Evolutionary conservation across 495 filamentous ascomycete species (phyloP).

Genomic region (Aspergillus coremiiformis): DNA sequence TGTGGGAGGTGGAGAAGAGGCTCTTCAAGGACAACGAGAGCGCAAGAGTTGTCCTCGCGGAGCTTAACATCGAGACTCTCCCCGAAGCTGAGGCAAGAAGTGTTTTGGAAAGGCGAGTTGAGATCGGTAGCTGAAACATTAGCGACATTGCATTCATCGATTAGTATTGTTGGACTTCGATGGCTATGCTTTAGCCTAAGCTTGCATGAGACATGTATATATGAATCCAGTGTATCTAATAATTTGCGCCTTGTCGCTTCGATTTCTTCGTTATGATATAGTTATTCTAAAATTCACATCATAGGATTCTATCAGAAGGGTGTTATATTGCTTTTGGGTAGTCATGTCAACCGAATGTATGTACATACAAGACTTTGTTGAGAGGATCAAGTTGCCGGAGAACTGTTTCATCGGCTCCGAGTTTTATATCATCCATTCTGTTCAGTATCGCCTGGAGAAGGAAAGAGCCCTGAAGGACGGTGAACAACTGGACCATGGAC

Average conservation of each 20-base stretch:
- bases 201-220: not conserved
- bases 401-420: not conserved
- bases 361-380: not conserved
- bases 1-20: conserved; percentile 68
- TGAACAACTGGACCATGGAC: conserved; percentile 35
- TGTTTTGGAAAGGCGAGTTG: conserved; percentile 71
- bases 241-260: not conserved
- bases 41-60: conserved; percentile 65
- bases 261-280: not conserved
- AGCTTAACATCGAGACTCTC: conserved; percentile 57
- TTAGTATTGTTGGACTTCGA: not conserved
- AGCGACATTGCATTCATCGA: not conserved
- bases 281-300: not conserved
- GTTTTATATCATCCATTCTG: not conserved
- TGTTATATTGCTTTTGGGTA: not conserved
- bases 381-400: not conserved
- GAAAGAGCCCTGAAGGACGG: conserved; percentile 6
- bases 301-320: not conserved
- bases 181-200: not conserved
- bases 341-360: not conserved
- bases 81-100: conserved; percentile 66
- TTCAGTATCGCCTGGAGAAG: not conserved
- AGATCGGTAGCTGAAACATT: conserved; percentile 42
- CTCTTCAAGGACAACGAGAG: conserved; percentile 75
- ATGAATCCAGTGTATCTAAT: not conserved